phyloP scores from a whole-genome alignment of 371 early-diverging fungal species.

The Vavraia culicis region DNA sequence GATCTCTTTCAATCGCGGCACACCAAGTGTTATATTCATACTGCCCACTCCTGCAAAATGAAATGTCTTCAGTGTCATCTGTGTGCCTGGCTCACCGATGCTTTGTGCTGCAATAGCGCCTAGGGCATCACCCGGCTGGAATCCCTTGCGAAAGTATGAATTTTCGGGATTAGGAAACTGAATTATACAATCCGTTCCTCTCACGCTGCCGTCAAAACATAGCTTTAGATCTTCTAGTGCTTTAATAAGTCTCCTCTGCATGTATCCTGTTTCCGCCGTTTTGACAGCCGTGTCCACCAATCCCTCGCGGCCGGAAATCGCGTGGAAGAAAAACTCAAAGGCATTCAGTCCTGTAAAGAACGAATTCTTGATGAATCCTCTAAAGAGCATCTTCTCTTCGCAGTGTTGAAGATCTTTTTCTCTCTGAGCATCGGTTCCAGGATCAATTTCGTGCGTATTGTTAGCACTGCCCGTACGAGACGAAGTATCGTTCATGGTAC shows the following conservation, averaged over 20 bases:
- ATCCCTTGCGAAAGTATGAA: no score
- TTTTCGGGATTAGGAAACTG: no score
- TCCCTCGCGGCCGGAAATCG: conserved; percentile 95
- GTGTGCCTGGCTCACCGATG: conserved; percentile 96
- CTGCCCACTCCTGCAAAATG: conserved; percentile 98
- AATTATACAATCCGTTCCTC: conserved; percentile 20
- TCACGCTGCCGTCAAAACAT: conserved; percentile 39
- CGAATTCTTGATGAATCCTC: conserved; percentile 87
- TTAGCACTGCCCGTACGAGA: no score
- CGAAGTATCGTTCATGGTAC: no score
- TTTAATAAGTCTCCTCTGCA: conserved; percentile 93
- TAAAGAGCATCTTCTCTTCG: no score
- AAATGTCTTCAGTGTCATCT: conserved; percentile 99
- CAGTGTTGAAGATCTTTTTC: no score
- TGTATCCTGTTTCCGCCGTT: conserved; percentile 96
- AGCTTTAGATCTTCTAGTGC: conserved; percentile 40
- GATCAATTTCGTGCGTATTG: conserved; percentile 65
- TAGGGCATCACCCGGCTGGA: conserved; percentile 56
- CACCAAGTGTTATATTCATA: conserved; percentile 95
- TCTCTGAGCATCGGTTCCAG: no score
- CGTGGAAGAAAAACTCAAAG: conserved; percentile 93
- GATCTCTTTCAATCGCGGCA: conserved; percentile 92
- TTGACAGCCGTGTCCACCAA: conserved; percentile 95
- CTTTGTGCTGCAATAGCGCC: conserved; percentile 90
- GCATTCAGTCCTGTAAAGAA: conserved; percentile 83